Evolutionary conservation across 805 yeast genomes (phyloP).

Genomic region (Yarrowia deformans): DNA sequence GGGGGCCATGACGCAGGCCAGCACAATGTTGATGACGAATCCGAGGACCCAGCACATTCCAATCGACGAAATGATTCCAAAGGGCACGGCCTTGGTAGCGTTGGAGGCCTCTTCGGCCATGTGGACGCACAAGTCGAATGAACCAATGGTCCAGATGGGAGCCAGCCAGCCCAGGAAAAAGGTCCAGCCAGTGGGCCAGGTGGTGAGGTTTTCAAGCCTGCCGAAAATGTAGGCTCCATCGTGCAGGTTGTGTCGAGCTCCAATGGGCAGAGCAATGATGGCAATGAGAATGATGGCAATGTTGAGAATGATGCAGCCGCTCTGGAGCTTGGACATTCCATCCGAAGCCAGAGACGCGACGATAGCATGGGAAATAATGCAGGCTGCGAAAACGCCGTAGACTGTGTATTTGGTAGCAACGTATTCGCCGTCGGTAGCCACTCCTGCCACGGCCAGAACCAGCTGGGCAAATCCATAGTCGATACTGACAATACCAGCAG

Average conservation of each 20-base stretch:
- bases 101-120: constrained; percentile 73
- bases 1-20: constrained; percentile 60
- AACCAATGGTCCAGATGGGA: constrained; percentile 77
- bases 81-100: constrained; percentile 68
- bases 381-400: constrained; percentile 72
- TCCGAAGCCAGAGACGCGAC: constrained; percentile 65
- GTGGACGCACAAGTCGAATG: constrained; percentile 75
- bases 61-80: constrained; percentile 68
- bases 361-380: constrained; percentile 60
- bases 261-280: constrained; percentile 43
- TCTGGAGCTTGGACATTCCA: constrained; percentile 64
- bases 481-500: constrained; percentile 71
- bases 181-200: constrained; percentile 68
- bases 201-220: constrained; percentile 57
- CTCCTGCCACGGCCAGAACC: constrained; percentile 50
- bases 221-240: constrained; percentile 64
- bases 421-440: constrained; percentile 62
- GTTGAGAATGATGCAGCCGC: constrained; percentile 63
- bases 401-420: constrained; percentile 60
- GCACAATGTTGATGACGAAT: constrained; percentile 60
- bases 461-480: constrained; percentile 75
- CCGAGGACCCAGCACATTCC: constrained; percentile 65
- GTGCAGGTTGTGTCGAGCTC: constrained; percentile 52
- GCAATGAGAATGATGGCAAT: constrained; percentile 61
- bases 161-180: constrained; percentile 65